Evolutionary conservation across 148 eudicot species (phyloP), one percentile per base, ranked within the genome.

Genomic region (Fagopyrum tataricum): DNA sequence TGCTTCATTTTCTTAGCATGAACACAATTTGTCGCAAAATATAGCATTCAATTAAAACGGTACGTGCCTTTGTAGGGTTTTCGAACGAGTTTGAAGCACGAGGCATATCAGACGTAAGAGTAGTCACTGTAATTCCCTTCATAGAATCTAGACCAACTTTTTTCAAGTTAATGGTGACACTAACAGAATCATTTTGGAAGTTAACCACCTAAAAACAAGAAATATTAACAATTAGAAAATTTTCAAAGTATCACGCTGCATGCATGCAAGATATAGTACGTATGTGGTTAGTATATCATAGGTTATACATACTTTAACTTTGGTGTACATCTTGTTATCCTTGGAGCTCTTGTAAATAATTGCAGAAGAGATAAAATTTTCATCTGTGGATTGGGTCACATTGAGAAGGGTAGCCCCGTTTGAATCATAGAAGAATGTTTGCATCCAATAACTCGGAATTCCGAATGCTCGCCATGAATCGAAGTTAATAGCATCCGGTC

Each of bases 371-470:
- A 58, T 58, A 1, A 58, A 58, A 13, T 23, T 21, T 2, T 58
- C 64, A 5, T 7, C 7, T 9, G 64, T 58, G 14, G 64, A 58
- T 14, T 58, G 14, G 12, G 37, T 23, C 64, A 58, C 64, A 3
- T 58, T 23, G 13, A 58, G 64, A 20, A 58, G 64, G 14, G 37
- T 58, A 21, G 64, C 64, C 2, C 64, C 64, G 20, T 31, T 23
- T 7, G 64, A 23, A 4, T 58, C 64, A 0, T 14, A 21, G 64
- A 58, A 58, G 4, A 58, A 58, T 1, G 64, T 58, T 9, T 58
- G 64, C 64, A 58, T 58, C 64, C 64, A 58, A 10, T 58, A 58
- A 5, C 64, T 58, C 11, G 64, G 64, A 14, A 58, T 58, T 58
- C 64, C 64, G 11, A 58, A 58, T 21, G 64, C 12, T 10, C 23